A percentile compares a stretch with the other conserved stretches of the same genome.
phyloP scores from a whole-genome alignment of 306 rosid species.

The Quercus variabilis region DNA sequence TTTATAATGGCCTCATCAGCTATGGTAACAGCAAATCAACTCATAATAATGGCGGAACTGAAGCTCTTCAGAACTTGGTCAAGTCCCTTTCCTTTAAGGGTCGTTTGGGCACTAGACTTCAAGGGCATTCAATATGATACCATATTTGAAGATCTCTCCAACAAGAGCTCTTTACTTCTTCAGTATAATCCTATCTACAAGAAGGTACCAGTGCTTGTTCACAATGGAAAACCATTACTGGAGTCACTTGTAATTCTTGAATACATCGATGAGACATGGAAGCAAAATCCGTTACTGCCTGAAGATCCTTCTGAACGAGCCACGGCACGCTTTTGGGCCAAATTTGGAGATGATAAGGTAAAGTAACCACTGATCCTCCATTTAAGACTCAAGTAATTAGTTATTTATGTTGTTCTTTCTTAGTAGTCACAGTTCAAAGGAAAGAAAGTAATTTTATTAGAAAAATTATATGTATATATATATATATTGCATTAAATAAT shows the following conservation, averaged over 20 bases:
- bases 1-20: neutral
- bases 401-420: no score
- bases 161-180: constrained; percentile 37
- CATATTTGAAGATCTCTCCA: constrained; percentile 33
- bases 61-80: constrained; percentile 33
- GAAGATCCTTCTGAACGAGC: constrained; percentile 20
- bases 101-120: constrained; percentile 36
- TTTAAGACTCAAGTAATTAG: no score
- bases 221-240: constrained; percentile 25
- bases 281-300: constrained; percentile 26
- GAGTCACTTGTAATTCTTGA: constrained; percentile 34
- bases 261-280: constrained; percentile 38
- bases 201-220: constrained; percentile 33
- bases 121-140: constrained; percentile 28
- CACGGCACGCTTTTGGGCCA: constrained; percentile 35
- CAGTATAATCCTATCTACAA: constrained; percentile 25
- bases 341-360: constrained; percentile 26
- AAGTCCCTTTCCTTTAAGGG: constrained; percentile 22
- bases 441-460: no score
- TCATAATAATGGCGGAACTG: constrained; percentile 17
- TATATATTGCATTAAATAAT: no score
- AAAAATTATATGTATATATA: no score
- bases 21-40: neutral
- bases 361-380: neutral
- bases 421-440: no score